Percentiles rank a stretch among this genome's conserved stretches.
phyloP scores from a whole-genome alignment of 192 early-diverging fungal species.

The Linnemannia zychae region DNA sequence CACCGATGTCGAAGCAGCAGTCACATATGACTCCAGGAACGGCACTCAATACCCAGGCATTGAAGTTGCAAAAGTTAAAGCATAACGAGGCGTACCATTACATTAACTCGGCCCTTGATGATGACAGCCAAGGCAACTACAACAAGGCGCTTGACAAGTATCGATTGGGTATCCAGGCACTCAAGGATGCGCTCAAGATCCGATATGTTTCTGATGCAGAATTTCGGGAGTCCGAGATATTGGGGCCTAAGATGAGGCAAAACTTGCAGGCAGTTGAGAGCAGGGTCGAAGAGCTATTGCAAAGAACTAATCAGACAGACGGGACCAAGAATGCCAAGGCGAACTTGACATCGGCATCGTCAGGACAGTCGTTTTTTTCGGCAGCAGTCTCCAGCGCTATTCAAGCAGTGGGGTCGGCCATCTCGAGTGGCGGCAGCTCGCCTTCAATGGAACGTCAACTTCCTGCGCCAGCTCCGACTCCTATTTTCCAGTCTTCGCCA shows the following conservation, averaged over 20 bases:
- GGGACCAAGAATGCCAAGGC: background rate
- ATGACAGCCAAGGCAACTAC: slow-evolving; percentile 28
- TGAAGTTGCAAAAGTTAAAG: slow-evolving; percentile 31
- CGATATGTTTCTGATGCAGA: slow-evolving; percentile 43
- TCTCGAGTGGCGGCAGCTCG: slow-evolving; percentile 17
- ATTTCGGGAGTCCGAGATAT: slow-evolving; percentile 32
- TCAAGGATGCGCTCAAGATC: slow-evolving; percentile 51
- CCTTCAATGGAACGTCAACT: background rate
- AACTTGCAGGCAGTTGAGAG: slow-evolving; percentile 35
- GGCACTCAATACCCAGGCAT: slow-evolving; percentile 2
- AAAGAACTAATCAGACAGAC: background rate
- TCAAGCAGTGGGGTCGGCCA: slow-evolving; percentile 43
- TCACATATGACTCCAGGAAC: background rate
- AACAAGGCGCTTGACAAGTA: slow-evolving; percentile 32
- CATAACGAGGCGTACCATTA: slow-evolving; percentile 40
- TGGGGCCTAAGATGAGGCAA: slow-evolving; percentile 42
- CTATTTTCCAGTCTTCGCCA: background rate
- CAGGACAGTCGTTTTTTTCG: slow-evolving; percentile 28
- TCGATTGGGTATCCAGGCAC: slow-evolving; percentile 1
- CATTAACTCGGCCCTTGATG: slow-evolving; percentile 29
- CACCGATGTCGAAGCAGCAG: slow-evolving; percentile 20
- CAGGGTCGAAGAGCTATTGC: slow-evolving; percentile 18
- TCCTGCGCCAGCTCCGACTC: background rate
- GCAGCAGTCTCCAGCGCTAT: slow-evolving; percentile 41
- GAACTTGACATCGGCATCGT: background rate